phyloP scores from a whole-genome alignment of 805 yeast species.

The Sugiyamaella mastotermitis region DNA sequence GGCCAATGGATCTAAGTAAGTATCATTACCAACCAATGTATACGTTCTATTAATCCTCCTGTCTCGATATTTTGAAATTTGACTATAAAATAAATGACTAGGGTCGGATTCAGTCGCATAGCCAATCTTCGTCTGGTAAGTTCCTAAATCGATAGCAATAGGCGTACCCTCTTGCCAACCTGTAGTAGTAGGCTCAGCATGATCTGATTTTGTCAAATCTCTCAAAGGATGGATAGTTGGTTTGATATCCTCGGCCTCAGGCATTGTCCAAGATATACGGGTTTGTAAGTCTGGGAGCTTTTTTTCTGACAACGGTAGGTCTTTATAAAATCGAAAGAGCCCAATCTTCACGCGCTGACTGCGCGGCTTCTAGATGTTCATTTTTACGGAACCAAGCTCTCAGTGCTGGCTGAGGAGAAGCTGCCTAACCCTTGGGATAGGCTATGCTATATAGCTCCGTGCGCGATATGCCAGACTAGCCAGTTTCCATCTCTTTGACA shows the following conservation, averaged over 20 bases:
- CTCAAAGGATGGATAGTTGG: conserved; percentile 25
- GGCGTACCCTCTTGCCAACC: conserved; percentile 56
- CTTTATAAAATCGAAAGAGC: too few relatives aligned
- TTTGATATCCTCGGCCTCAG: background rate
- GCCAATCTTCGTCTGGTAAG: conserved; percentile 40
- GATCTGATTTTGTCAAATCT: conserved; percentile 21
- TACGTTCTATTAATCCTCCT: conserved; percentile 50
- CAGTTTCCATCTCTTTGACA: too few relatives aligned
- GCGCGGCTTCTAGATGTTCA: too few relatives aligned
- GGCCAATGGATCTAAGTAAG: conserved; percentile 61
- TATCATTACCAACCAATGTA: conserved; percentile 79
- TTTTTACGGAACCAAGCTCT: too few relatives aligned
- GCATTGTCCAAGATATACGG: too few relatives aligned
- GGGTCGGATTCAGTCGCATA: conserved; percentile 23
- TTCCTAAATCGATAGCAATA: conserved; percentile 84
- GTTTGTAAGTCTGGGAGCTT: too few relatives aligned
- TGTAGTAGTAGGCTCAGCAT: conserved; percentile 39
- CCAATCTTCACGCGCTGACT: too few relatives aligned
- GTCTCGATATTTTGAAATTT: conserved; percentile 72
- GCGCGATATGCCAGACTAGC: too few relatives aligned
- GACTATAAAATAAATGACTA: conserved; percentile 65
- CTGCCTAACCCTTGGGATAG: too few relatives aligned
- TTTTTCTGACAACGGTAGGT: too few relatives aligned
- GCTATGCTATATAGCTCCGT: too few relatives aligned
- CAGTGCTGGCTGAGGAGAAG: too few relatives aligned